phyloP scores from a whole-genome alignment of 208 protist species.

The Trypanosoma boissoni region DNA sequence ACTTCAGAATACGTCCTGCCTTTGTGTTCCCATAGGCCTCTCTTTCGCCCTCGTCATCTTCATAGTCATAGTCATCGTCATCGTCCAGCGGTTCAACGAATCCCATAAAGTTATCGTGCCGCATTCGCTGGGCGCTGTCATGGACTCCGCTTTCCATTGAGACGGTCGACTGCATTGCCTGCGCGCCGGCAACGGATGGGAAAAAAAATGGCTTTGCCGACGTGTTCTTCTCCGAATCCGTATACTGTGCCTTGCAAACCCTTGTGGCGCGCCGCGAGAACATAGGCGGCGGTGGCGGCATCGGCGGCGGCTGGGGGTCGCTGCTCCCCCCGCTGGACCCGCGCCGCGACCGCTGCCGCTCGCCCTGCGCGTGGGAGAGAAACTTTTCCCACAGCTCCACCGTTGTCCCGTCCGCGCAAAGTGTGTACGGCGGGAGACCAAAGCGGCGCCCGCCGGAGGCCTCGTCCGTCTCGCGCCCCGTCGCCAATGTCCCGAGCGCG shows the following conservation, averaged over 20 bases:
- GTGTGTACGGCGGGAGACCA: slow-evolving; percentile 27
- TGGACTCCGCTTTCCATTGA: too few relatives aligned
- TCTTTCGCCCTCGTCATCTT: background rate
- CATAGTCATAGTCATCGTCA: too few relatives aligned
- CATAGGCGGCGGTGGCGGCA: too few relatives aligned
- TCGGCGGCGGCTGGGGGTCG: background rate
- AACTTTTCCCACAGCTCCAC: slow-evolving; percentile 26
- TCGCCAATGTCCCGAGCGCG: slow-evolving; percentile 39
- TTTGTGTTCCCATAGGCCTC: background rate
- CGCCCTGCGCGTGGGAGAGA: slow-evolving; percentile 21
- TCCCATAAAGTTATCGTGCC: too few relatives aligned
- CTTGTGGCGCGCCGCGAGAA: too few relatives aligned
- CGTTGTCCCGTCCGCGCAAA: slow-evolving; percentile 3
- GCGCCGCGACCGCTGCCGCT: background rate
- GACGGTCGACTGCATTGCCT: too few relatives aligned
- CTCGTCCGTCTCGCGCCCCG: slow-evolving; percentile 40
- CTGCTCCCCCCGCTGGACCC: background rate
- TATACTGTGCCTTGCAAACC: too few relatives aligned
- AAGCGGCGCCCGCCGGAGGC: slow-evolving; percentile 31
- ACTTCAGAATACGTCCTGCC: background rate
- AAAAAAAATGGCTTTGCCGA: too few relatives aligned
- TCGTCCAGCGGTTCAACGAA: too few relatives aligned
- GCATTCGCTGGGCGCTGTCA: too few relatives aligned
- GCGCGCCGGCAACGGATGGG: too few relatives aligned
- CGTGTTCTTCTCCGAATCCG: too few relatives aligned